Conservation (phyloP, 139 green algal genomes). For the Eudorina sp. region DNA sequence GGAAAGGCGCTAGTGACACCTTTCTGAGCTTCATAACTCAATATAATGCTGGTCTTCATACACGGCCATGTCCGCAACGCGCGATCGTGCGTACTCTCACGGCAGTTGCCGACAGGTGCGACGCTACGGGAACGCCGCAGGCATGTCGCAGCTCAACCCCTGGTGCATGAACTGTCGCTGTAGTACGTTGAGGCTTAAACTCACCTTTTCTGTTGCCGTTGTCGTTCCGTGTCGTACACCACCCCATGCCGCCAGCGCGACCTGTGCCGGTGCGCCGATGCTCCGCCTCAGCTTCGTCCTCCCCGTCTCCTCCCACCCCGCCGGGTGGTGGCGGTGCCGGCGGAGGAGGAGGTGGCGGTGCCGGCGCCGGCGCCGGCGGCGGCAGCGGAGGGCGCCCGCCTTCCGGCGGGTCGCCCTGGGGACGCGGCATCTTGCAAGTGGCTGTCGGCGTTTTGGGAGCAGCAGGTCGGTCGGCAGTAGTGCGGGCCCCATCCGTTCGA, state of each 20-base stretch:
- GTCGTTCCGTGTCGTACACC: too few relatives aligned
- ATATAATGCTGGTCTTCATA: background rate
- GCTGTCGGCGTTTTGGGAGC: background rate
- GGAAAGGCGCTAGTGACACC: too few relatives aligned
- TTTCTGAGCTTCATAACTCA: too few relatives aligned
- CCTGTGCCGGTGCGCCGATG: background rate
- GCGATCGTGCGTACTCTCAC: background rate
- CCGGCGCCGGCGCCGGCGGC: background rate
- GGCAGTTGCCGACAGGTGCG: conserved; percentile 15
- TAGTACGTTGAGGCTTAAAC: too few relatives aligned
- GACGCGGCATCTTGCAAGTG: background rate
- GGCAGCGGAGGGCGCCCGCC: background rate
- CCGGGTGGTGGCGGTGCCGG: background rate
- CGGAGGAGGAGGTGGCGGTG: background rate
- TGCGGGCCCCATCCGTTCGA: background rate
- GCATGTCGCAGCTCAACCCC: too few relatives aligned
- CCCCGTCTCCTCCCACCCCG: background rate
- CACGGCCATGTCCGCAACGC: background rate
- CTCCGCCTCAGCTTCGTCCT: background rate
- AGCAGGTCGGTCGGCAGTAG: background rate
- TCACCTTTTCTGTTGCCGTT: too few relatives aligned
- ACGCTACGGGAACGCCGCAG: background rate
- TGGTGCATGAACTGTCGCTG: too few relatives aligned
- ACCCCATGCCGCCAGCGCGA: background rate
- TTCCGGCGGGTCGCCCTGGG: background rate